Percentiles rank a stretch among this genome's conserved stretches.
Conservation (phyloP, 1,139 yeast species). For the Magnusiomyces ingens region DNA sequence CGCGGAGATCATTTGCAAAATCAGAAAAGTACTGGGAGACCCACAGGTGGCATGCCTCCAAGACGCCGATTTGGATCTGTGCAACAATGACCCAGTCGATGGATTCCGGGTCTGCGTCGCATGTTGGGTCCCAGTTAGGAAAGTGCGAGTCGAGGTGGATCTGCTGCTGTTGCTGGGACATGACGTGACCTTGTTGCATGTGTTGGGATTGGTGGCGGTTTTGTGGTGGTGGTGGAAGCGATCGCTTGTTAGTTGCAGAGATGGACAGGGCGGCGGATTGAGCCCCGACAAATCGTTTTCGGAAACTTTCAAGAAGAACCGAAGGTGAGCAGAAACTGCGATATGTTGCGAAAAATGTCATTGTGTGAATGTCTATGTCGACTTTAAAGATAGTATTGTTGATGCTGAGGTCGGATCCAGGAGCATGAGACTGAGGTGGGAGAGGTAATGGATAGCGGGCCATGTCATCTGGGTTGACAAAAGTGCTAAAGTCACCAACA, state of each 20-base stretch:
- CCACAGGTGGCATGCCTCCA: constrained; percentile 69
- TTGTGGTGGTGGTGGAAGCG: background rate
- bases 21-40: constrained; percentile 69
- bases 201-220: constrained; percentile 3
- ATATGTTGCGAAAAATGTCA: constrained; percentile 60
- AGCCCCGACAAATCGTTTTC: constrained; percentile 51
- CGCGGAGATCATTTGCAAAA: constrained; percentile 61
- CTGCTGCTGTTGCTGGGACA: background rate
- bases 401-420: background rate
- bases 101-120: constrained; percentile 30
- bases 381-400: constrained; percentile 35
- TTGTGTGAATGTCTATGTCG: constrained; percentile 54
- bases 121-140: constrained; percentile 22
- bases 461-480: constrained; percentile 38
- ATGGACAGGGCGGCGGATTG: constrained; percentile 51
- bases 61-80: constrained; percentile 72
- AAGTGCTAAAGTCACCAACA: constrained; percentile 49
- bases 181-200: background rate
- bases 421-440: background rate
- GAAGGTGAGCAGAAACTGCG: constrained; percentile 55
- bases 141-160: background rate
- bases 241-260: constrained; percentile 1
- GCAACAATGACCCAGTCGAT: constrained; percentile 53
- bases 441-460: background rate
- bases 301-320: constrained; percentile 43